Percentiles rank a stretch among this genome's conserved stretches.
phyloP scores from a whole-genome alignment of 257 asterid species.

The Mentha longifolia region DNA sequence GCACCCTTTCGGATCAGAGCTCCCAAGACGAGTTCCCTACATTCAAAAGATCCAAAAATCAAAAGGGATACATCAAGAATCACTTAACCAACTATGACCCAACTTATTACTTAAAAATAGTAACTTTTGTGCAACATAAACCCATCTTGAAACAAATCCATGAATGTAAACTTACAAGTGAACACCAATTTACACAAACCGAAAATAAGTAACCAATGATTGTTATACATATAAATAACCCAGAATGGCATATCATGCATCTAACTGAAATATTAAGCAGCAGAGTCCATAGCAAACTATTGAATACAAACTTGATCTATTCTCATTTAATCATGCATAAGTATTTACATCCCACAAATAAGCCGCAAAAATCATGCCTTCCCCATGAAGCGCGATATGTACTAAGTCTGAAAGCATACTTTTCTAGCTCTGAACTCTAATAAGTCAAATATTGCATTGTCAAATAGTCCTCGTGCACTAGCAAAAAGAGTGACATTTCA shows the following conservation, averaged over 20 bases:
- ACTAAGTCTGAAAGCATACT: slow-evolving; percentile 23
- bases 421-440: slow-evolving; percentile 18
- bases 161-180: not conserved
- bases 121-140: not conserved
- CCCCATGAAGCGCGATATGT: slow-evolving; percentile 8
- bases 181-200: not conserved
- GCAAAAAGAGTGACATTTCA: slow-evolving; percentile 32
- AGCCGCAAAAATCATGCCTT: slow-evolving; percentile 16
- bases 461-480: slow-evolving; percentile 29
- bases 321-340: not conserved
- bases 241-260: slow-evolving; percentile 25
- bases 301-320: slow-evolving; percentile 2
- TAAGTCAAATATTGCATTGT: slow-evolving; percentile 34
- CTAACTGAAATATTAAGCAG: slow-evolving; percentile 11
- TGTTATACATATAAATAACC: slow-evolving; percentile 14
- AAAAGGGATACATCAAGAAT: slow-evolving; percentile 27
- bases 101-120: not conserved
- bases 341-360: slow-evolving; percentile 2
- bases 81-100: slow-evolving; percentile 2
- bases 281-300: slow-evolving; percentile 1
- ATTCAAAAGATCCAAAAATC: slow-evolving; percentile 35
- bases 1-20: slow-evolving; percentile 99
- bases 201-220: not conserved
- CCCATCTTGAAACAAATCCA: not conserved
- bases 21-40: slow-evolving; percentile 99